Base-by-base conservation (phyloP, 2,329 filamentous ascomycete genomes). In the Venturia effusa region DNA sequence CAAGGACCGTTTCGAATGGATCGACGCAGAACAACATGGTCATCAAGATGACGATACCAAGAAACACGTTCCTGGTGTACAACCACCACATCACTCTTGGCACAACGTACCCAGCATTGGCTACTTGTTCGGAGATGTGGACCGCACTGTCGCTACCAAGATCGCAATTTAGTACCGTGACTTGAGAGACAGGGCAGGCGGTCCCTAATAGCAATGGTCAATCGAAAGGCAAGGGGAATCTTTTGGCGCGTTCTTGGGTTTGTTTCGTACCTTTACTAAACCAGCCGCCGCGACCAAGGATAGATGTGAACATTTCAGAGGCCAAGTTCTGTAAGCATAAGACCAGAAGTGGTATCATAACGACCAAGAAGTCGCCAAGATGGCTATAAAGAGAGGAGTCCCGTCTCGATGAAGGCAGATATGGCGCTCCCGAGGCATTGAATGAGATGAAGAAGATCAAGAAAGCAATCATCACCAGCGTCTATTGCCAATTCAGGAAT, bases 91-190 rank as follows among this genome's bases (percentile, higher is more conserved):
- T 78, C 39, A 74, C 74, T 0, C 72, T 69, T 1, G 77, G 77
- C 24, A 75, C 70, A 0, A 68, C 70, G 30, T 70, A 65, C 1
- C 71, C 67, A 6, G 74, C 74, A 59, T 75, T 70, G 4, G 69
- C 65, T 4, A 75, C 61, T 64, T 76, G 74, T 45, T 76, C 73
- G 32, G 61, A 59, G 75, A 80, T 78, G 64, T 80, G 78, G 1
- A 80, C 71, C n/a, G 74, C 74, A 8, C 76, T 73, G 54, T 80
- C 78, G 64, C 78, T 78, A 8, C 78, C 78, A 51, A 67, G 61
- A 54, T 67, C 67, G 64, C 66, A 67, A 39, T 67, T 67, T 59
- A 68, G 62, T 15, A 69, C 66, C 1, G 67, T 67, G 7, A 67
- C 66, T 51, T 69, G 68, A 39, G 65, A 66, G 51, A 69, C 64